A percentile compares a stretch with the other conserved stretches of the same genome.
Conservation (phyloP, 306 rosid genomes). For the Gynostemma pentaphyllum region DNA sequence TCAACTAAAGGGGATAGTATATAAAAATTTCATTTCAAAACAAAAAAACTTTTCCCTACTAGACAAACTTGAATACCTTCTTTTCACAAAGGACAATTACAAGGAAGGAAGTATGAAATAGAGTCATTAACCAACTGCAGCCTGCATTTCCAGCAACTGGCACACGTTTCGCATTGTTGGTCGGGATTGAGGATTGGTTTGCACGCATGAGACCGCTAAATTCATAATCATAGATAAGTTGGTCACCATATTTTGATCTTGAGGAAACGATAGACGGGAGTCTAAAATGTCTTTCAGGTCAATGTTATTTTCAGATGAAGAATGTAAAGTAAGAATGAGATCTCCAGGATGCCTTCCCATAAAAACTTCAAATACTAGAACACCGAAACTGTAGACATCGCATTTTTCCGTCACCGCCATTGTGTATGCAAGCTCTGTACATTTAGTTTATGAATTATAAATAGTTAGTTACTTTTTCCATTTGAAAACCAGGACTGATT, state of each 20-base stretch:
- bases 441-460: neutral
- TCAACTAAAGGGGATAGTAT: neutral
- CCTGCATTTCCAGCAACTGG: neutral
- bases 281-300: neutral
- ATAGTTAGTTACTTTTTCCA: too few species aligned
- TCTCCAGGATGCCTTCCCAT: constrained; percentile 8
- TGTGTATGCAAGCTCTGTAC: constrained; percentile 10
- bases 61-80: neutral
- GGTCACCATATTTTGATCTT: neutral
- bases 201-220: constrained; percentile 7
- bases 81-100: neutral
- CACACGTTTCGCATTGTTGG: neutral
- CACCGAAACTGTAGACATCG: constrained; percentile 7
- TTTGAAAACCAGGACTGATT: neutral
- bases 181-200: neutral
- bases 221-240: neutral
- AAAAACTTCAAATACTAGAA: neutral
- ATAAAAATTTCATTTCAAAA: neutral
- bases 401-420: constrained; percentile 9
- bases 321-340: neutral
- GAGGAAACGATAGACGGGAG: neutral
- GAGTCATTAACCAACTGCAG: neutral
- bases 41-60: neutral
- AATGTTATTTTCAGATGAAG: neutral
- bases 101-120: neutral